Evolutionary conservation across 441 rosid genomes (phyloP).

Genomic region (Lepidium campestre): DNA sequence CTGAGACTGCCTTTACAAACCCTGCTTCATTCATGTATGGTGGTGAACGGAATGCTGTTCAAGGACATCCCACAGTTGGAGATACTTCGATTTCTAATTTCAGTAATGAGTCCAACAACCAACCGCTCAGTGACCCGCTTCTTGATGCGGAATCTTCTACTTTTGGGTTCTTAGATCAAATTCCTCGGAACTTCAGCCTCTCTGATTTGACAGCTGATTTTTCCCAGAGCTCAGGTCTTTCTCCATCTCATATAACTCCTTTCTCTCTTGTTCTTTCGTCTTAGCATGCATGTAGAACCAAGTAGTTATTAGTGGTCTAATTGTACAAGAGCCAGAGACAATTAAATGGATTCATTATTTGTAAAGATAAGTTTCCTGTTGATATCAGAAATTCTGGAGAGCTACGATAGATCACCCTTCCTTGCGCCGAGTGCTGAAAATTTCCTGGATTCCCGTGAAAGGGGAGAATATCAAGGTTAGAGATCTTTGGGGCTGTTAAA

Average conservation of each 20-base stretch:
- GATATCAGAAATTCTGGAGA: conserved; percentile 69
- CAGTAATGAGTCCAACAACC: conserved; percentile 72
- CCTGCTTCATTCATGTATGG: conserved; percentile 64
- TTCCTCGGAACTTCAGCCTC: conserved; percentile 85
- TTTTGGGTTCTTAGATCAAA: conserved; percentile 73
- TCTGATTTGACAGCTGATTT: conserved; percentile 91
- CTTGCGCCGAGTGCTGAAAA: conserved; percentile 56
- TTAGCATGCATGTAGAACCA: neutral
- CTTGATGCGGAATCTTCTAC: conserved; percentile 68
- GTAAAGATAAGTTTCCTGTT: neutral
- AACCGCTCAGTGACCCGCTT: conserved; percentile 61
- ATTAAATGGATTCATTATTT: neutral
- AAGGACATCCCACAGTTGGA: conserved; percentile 55
- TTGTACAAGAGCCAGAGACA: neutral
- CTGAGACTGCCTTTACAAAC: conserved; percentile 69
- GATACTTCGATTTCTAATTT: conserved; percentile 70
- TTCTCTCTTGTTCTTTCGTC: neutral
- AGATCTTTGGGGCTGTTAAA: neutral
- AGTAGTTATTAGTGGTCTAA: neutral
- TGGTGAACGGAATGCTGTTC: conserved; percentile 58
- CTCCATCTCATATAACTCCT: conserved; percentile 4
- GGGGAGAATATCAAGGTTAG: conserved; percentile 80
- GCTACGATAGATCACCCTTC: conserved; percentile 81
- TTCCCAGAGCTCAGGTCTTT: conserved; percentile 83
- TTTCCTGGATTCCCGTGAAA: conserved; percentile 76